Evolutionary conservation across 2,329 filamentous ascomycete species (phyloP), one percentile per base, ranked within the genome.

Genomic region (Truncatella angustata): DNA sequence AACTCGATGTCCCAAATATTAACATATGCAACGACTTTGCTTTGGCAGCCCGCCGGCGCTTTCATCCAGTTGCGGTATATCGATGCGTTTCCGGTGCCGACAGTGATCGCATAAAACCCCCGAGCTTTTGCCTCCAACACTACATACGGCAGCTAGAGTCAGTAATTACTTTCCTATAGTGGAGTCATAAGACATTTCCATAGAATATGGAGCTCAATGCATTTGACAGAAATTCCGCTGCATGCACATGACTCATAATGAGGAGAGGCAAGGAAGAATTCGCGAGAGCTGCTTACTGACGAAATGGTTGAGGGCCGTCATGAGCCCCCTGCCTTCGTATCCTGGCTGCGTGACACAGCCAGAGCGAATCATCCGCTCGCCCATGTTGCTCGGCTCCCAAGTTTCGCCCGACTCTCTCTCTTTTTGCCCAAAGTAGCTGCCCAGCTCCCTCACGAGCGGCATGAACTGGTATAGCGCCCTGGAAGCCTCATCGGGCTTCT

Each of bases 111-210:
- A 50, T 54, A 51, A 45, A 53, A 63, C 26, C 60, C 60, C 45
- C 48, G 51, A 3, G 57, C 56, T 40, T 58, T 55, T 54, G 56
- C 54, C 34, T 63, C 60, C 16, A 57, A 52, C 59, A 62, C n/a
- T n/a, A n/a, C n/a, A n/a, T n/a, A n/a, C n/a, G n/a, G n/a, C n/a
- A n/a, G n/a, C n/a, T n/a, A n/a, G n/a, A n/a, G n/a, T n/a, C n/a
- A n/a, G n/a, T n/a, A n/a, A n/a, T n/a, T n/a, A n/a, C n/a, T n/a
- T n/a, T n/a, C n/a, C n/a, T n/a, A n/a, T n/a, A n/a, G n/a, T n/a
- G n/a, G n/a, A n/a, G n/a, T n/a, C n/a, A n/a, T n/a, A n/a, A n/a
- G n/a, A n/a, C n/a, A n/a, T n/a, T n/a, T n/a, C n/a, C n/a, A n/a
- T n/a, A n/a, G n/a, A n/a, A n/a, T n/a, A n/a, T n/a, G n/a, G n/a